Evolutionary conservation across 495 filamentous ascomycete genomes (phyloP).

Genomic region (Penicillium coprophilum): DNA sequence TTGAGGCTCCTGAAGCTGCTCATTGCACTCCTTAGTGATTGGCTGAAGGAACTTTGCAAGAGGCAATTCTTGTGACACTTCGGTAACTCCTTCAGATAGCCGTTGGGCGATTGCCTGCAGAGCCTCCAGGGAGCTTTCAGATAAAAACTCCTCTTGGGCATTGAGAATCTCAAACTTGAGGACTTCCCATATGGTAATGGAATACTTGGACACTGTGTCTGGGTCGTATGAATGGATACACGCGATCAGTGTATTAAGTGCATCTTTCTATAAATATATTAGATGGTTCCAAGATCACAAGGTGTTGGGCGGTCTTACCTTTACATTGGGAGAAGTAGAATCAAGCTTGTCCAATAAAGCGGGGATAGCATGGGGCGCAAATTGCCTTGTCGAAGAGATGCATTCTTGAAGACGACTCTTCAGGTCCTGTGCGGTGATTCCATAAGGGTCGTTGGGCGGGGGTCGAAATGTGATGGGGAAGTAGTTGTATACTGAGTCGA

Average conservation of each 20-base stretch:
- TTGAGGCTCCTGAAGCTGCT: slow-evolving; percentile 71
- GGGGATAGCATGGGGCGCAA: slow-evolving; percentile 69
- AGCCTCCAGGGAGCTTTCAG: slow-evolving; percentile 57
- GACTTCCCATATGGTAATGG: slow-evolving; percentile 69
- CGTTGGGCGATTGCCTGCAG: slow-evolving; percentile 56
- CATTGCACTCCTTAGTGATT: slow-evolving; percentile 68
- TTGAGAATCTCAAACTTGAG: slow-evolving; percentile 77
- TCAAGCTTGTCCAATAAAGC: slow-evolving; percentile 73
- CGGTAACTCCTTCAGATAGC: slow-evolving; percentile 53
- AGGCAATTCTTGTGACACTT: slow-evolving; percentile 50
- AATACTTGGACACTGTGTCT: slow-evolving; percentile 64
- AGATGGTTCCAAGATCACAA: slow-evolving; percentile 19
- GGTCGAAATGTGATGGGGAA: slow-evolving; percentile 78
- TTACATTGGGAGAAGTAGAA: slow-evolving; percentile 71
- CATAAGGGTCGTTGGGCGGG: slow-evolving; percentile 72
- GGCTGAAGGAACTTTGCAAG: slow-evolving; percentile 62
- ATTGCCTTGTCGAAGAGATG: slow-evolving; percentile 64
- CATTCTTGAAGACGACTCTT: slow-evolving; percentile 69
- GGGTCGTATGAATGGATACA: slow-evolving; percentile 62
- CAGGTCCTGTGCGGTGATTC: slow-evolving; percentile 71
- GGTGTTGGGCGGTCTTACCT: slow-evolving; percentile 42
- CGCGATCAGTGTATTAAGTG: slow-evolving; percentile 62
- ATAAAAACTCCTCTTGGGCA: slow-evolving; percentile 68
- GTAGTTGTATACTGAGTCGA: slow-evolving; percentile 75
- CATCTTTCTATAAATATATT: slow-evolving; percentile 58